Conservation (phyloP, 495 filamentous ascomycete genomes). For the Lineolata rhizophorae region DNA sequence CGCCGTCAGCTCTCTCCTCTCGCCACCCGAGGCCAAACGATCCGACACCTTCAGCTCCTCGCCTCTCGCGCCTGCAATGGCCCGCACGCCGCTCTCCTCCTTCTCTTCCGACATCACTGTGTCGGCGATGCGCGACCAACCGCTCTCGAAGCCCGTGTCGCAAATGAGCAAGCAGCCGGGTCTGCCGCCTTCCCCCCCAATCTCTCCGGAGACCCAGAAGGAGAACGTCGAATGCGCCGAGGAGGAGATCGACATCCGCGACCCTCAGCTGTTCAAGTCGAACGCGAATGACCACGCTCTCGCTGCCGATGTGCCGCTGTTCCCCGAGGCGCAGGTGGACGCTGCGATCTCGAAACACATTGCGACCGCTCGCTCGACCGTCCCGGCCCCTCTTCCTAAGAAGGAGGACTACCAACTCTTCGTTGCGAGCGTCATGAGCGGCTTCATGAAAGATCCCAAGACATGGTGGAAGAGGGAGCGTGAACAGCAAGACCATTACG, state of each 20-base stretch:
- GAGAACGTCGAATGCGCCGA: conserved; percentile 7
- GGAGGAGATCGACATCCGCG: conserved; percentile 5
- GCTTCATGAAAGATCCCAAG: conserved; percentile 8
- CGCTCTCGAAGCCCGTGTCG: conserved; percentile 3
- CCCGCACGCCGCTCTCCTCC: conserved; percentile 9
- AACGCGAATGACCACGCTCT: conserved; percentile 3
- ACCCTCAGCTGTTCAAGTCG: conserved; percentile 13
- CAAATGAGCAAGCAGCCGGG: conserved; percentile 4
- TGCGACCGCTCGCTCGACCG: conserved; percentile 5
- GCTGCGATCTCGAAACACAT: conserved; percentile 9
- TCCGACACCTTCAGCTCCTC: conserved; percentile 10
- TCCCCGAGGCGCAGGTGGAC: conserved; percentile 7
- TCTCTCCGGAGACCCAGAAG: conserved; percentile 12
- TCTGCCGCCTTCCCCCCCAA: conserved; percentile 10
- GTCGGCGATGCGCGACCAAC: conserved; percentile 6
- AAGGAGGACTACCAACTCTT: conserved; percentile 11
- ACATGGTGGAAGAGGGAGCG: conserved; percentile 11
- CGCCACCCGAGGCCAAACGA: conserved; percentile 11
- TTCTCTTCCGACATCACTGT: conserved; percentile 7
- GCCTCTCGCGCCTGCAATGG: conserved; percentile 5
- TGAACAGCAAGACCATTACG: conserved; percentile 6
- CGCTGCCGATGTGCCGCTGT: conserved; percentile 7
- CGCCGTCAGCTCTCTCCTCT: conserved; percentile 12
- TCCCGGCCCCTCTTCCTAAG: conserved; percentile 6
- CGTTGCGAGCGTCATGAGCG: conserved; percentile 7